Conservation (phyloP, 225 moss, liverwort and hornwort species). For the Physcomitrium patens region DNA sequence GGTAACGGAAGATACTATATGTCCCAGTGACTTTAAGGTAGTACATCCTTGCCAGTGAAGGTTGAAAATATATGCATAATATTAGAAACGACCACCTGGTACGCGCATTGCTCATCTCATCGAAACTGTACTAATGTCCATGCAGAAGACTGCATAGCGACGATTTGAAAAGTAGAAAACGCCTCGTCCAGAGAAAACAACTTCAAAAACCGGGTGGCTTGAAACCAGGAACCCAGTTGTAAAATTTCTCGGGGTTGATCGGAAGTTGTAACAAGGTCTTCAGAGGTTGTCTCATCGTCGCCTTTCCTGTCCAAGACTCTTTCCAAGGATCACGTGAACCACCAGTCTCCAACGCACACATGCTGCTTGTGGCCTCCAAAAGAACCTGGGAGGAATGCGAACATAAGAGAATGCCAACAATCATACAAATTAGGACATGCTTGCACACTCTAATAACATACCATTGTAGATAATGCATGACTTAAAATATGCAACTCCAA, state of each 20-base stretch:
- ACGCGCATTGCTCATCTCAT: background rate
- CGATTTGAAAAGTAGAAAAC: too few species aligned
- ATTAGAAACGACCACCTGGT: background rate
- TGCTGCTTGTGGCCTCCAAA: constrained; percentile 71
- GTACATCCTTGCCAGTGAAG: background rate
- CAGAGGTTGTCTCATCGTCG: constrained; percentile 66
- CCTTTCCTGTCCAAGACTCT: constrained; percentile 55
- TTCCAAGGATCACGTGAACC: constrained; percentile 65
- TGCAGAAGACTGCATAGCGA: background rate
- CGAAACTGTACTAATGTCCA: constrained; percentile 1
- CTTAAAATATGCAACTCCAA: background rate
- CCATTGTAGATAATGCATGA: too few species aligned
- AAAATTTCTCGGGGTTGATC: constrained; percentile 63
- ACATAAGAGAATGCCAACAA: background rate
- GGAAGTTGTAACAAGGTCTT: constrained; percentile 78
- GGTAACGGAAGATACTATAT: background rate
- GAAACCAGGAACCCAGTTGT: constrained; percentile 47
- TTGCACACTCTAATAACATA: background rate
- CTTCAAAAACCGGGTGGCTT: constrained; percentile 75
- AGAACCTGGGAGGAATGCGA: constrained; percentile 47
- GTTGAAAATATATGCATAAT: constrained; percentile 19
- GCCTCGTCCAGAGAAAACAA: background rate
- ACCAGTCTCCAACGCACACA: constrained; percentile 86
- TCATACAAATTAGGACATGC: background rate
- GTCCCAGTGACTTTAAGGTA: background rate